phyloP scores from a whole-genome alignment of 2,329 filamentous ascomycete species.

The Camillea tinctor region DNA sequence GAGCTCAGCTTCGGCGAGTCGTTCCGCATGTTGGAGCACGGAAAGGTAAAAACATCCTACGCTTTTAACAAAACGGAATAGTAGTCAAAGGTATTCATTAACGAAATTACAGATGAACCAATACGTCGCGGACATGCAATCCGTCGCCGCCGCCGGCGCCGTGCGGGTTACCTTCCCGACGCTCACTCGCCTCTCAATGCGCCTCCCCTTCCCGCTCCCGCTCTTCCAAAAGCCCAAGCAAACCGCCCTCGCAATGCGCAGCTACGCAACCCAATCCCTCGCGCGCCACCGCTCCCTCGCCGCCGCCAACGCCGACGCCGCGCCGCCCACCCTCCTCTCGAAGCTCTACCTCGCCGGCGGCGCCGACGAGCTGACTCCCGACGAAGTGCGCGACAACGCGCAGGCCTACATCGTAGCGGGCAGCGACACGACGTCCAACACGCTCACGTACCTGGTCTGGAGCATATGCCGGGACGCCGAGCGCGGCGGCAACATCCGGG shows the following conservation, averaged over 20 bases:
- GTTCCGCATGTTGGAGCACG: slow-evolving; percentile 50
- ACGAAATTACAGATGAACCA: slow-evolving; percentile 37
- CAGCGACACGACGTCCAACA: slow-evolving; percentile 51
- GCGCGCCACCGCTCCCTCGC: slow-evolving; percentile 16
- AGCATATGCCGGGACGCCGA: slow-evolving; percentile 33
- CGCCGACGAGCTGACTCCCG: slow-evolving; percentile 20
- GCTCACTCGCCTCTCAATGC: slow-evolving; percentile 21
- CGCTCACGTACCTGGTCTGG: slow-evolving; percentile 47
- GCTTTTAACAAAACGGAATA: background rate
- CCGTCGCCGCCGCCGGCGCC: slow-evolving; percentile 17
- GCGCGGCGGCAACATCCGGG: slow-evolving; percentile 23
- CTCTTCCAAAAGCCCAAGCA: slow-evolving; percentile 14
- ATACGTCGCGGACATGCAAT: slow-evolving; percentile 41
- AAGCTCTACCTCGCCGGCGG: slow-evolving; percentile 36
- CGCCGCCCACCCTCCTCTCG: slow-evolving; percentile 36
- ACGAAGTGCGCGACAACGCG: slow-evolving; percentile 16
- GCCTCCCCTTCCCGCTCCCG: slow-evolving; percentile 28
- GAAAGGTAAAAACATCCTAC: slow-evolving; percentile 36
- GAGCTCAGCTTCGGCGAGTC: slow-evolving; percentile 54
- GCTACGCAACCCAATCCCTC: slow-evolving; percentile 29
- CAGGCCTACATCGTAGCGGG: slow-evolving; percentile 48
- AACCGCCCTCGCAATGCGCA: slow-evolving; percentile 6
- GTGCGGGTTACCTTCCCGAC: slow-evolving; percentile 31
- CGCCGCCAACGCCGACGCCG: slow-evolving; percentile 17
- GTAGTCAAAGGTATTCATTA: background rate